Evolutionary conservation across 139 green algal species (phyloP).

Genomic region (Tetraselmis chui): DNA sequence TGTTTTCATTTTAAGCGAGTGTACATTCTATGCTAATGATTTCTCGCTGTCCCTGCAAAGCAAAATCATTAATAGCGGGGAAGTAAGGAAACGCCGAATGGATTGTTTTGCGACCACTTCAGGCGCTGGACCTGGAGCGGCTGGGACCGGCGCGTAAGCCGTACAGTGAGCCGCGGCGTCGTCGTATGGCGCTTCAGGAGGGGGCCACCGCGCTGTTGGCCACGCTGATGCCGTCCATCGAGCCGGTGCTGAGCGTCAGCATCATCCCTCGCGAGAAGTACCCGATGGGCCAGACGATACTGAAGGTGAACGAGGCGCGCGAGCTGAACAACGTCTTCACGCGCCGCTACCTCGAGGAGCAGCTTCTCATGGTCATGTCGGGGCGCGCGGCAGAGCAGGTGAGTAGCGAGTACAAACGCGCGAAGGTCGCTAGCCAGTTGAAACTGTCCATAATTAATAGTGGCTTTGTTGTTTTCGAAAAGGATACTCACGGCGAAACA

Average conservation of each 20-base stretch:
- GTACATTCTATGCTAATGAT: too few species aligned
- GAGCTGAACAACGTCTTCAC: slow-evolving; percentile 57
- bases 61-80: too few species aligned
- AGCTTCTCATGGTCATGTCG: slow-evolving; percentile 66
- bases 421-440: too few species aligned
- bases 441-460: too few species aligned
- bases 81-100: too few species aligned
- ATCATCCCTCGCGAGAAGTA: slow-evolving; percentile 63
- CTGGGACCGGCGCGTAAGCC: slow-evolving; percentile 25
- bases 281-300: slow-evolving; percentile 71
- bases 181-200: slow-evolving; percentile 60
- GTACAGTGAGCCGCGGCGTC: slow-evolving; percentile 22
- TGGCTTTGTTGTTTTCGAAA: too few species aligned
- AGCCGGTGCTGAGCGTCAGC: slow-evolving; percentile 64
- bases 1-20: too few species aligned
- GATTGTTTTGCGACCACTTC: too few species aligned
- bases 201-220: slow-evolving; percentile 59
- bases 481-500: too few species aligned
- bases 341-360: slow-evolving; percentile 64
- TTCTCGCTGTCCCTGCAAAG: too few species aligned
- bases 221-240: slow-evolving; percentile 78
- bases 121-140: slow-evolving; percentile 55
- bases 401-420: not conserved
- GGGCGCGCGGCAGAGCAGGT: slow-evolving; percentile 45
- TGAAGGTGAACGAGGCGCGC: slow-evolving; percentile 55